Conservation (phyloP, 441 rosid genomes). For the Pelargonium citronellum region DNA sequence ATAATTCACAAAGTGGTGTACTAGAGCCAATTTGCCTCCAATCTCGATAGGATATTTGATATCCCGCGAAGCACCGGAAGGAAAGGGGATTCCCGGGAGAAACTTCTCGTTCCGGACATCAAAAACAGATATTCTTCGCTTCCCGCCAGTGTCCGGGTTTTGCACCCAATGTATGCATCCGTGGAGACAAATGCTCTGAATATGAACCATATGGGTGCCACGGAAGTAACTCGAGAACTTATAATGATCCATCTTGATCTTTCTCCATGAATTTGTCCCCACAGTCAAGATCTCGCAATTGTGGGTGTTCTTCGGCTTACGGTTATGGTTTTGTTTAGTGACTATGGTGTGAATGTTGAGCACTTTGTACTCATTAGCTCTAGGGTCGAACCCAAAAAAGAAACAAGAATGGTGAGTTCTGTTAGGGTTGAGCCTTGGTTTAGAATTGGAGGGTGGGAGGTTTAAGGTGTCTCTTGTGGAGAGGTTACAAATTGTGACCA, state of each 20-base stretch:
- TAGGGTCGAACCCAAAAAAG: background rate
- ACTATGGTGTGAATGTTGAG: too few species aligned
- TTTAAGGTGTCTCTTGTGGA: background rate
- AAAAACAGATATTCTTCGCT: background rate
- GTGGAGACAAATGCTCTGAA: background rate
- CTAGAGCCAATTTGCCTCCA: background rate
- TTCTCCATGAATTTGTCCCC: background rate
- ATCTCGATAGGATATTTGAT: background rate
- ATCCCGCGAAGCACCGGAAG: background rate
- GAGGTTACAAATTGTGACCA: background rate
- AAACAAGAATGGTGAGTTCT: background rate
- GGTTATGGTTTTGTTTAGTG: background rate
- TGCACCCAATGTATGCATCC: background rate
- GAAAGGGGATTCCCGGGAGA: background rate
- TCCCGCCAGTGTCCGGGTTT: background rate
- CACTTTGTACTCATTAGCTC: too few species aligned
- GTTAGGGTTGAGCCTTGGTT: too few species aligned
- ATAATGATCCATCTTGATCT: too few species aligned
- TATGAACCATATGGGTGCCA: too few species aligned
- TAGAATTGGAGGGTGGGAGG: background rate
- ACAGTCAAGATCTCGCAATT: background rate
- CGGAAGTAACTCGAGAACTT: background rate
- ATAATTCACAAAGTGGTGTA: background rate
- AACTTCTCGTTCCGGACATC: background rate
- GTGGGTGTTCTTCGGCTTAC: background rate